Evolutionary conservation across 306 rosid genomes (phyloP).

Genomic region (Nissolia schottii): DNA sequence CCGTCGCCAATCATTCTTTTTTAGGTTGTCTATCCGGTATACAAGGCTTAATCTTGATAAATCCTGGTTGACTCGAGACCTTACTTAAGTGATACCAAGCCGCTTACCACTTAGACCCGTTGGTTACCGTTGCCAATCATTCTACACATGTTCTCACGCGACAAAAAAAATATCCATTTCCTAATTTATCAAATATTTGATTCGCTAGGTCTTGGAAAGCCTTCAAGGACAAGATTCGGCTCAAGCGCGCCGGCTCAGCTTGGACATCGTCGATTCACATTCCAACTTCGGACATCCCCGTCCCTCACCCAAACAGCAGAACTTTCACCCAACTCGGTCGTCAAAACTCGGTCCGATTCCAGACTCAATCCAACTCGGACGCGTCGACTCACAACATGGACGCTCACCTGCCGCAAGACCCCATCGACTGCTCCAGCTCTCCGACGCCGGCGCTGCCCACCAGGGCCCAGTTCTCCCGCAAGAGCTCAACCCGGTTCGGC

Average conservation of each 20-base stretch:
- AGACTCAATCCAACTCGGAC: background rate
- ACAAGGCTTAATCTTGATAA: too few relatives aligned
- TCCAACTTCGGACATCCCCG: conserved; percentile 56
- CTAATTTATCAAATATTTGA: too few relatives aligned
- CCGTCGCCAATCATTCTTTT: background rate
- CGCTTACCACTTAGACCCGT: too few relatives aligned
- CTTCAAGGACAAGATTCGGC: conserved; percentile 65
- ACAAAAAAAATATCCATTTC: too few relatives aligned
- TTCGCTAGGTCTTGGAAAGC: conserved; percentile 61
- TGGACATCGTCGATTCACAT: conserved; percentile 59
- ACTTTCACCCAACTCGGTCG: background rate
- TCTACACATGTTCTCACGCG: too few relatives aligned
- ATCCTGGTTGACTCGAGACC: too few relatives aligned
- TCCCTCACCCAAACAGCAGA: conserved; percentile 24
- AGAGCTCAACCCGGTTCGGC: conserved; percentile 9
- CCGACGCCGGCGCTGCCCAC: background rate
- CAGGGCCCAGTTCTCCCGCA: conserved; percentile 7
- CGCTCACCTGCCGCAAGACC: conserved; percentile 13
- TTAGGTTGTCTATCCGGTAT: too few relatives aligned
- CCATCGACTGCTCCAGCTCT: background rate
- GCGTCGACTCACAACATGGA: conserved; percentile 2
- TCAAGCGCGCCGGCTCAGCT: conserved; percentile 64
- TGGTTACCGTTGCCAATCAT: too few relatives aligned
- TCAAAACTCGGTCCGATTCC: conserved; percentile 2
- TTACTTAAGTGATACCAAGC: too few relatives aligned